Conservation (phyloP, 352 stramenopile species). For the Phytopythium oedochilum region DNA sequence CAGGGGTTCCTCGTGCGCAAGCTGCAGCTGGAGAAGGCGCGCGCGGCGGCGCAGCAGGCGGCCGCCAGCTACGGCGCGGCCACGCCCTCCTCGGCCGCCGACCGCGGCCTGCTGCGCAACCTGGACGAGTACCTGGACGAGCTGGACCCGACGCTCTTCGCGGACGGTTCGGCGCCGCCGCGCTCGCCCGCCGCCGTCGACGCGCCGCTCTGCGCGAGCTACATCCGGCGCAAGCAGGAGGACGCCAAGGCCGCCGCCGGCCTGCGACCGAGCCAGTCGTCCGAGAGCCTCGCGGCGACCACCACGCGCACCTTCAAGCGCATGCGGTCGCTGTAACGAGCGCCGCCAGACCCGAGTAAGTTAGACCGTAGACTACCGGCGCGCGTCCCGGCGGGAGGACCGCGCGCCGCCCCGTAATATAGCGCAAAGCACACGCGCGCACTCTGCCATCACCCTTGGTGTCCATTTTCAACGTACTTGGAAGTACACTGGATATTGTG, state of each 20-base stretch:
- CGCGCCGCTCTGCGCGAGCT: slow-evolving; percentile 22
- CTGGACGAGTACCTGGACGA: slow-evolving; percentile 54
- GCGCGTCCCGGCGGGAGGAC: neutral
- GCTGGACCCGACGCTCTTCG: slow-evolving; percentile 46
- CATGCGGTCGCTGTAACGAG: slow-evolving; percentile 4
- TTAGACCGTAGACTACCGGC: neutral
- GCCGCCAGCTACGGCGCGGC: neutral
- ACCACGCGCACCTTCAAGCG: neutral
- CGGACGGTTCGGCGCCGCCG: slow-evolving; percentile 1
- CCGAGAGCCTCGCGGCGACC: neutral
- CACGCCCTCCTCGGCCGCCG: neutral
- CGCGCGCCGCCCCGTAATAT: neutral
- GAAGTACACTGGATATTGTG: no score
- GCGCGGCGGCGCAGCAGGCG: neutral
- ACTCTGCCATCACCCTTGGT: no score
- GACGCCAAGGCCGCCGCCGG: slow-evolving; percentile 16
- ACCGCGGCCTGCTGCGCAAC: slow-evolving; percentile 28
- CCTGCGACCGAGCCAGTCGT: neutral
- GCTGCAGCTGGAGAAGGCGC: slow-evolving; percentile 22
- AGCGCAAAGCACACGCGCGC: no score
- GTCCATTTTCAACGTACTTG: no score
- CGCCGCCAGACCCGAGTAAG: neutral
- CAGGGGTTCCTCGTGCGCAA: slow-evolving; percentile 49
- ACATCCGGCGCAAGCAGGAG: slow-evolving; percentile 36
- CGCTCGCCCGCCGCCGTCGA: slow-evolving; percentile 13